A percentile compares a stretch with the other conserved stretches of the same genome.
Evolutionary conservation across 768 basidiomycete genomes (phyloP).

Genomic region (Rhizopogon vulgaris): DNA sequence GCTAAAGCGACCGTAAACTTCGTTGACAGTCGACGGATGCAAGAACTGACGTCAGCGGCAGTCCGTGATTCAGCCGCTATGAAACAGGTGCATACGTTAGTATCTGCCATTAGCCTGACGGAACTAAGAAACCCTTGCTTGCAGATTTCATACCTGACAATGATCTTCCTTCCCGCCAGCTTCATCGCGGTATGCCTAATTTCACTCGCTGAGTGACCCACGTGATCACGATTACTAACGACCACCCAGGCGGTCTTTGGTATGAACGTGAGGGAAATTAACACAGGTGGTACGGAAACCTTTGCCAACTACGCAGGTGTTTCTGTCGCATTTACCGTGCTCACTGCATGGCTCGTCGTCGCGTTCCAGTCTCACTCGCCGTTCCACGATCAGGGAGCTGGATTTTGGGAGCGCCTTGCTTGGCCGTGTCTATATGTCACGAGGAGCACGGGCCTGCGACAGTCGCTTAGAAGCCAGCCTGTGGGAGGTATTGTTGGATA

Average conservation of each 20-base stretch:
- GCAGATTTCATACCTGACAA: constrained; percentile 11
- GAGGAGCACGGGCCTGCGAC: no score
- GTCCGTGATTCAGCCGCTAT: constrained; percentile 35
- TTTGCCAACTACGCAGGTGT: constrained; percentile 31
- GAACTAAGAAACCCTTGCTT: background rate
- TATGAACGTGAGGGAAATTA: constrained; percentile 16
- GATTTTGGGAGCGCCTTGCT: background rate
- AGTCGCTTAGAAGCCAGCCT: no score
- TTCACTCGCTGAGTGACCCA: no score
- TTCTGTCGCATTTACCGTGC: constrained; percentile 38
- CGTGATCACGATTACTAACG: no score
- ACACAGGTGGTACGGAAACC: constrained; percentile 16
- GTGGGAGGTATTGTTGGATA: no score
- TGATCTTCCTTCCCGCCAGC: constrained; percentile 47
- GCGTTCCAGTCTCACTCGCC: constrained; percentile 31
- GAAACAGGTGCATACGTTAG: constrained; percentile 20
- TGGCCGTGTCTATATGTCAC: background rate
- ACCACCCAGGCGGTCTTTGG: constrained; percentile 16
- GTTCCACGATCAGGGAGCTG: background rate
- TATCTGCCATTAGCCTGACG: background rate
- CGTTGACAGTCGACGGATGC: constrained; percentile 47
- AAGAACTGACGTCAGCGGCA: constrained; percentile 42
- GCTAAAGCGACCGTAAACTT: constrained; percentile 58
- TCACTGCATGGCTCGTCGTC: constrained; percentile 46
- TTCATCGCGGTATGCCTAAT: constrained; percentile 18